Percentiles rank a stretch among this genome's conserved stretches.
These are phyloP conservation scores for Actinomucor elegans DNA, from an alignment of 371 early-diverging fungal genomes.

Conservation along the genomic window DNA sequence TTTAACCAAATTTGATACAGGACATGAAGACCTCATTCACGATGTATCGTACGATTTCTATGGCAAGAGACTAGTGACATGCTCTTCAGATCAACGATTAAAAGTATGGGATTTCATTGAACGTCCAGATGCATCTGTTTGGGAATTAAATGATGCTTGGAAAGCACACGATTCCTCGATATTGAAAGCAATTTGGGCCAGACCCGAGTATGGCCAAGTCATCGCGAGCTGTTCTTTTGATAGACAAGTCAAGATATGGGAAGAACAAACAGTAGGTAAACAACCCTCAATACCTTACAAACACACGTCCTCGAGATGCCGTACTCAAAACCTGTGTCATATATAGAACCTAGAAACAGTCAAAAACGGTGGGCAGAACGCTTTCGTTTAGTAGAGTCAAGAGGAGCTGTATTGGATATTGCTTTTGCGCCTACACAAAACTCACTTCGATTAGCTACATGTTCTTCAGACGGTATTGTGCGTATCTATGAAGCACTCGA, in stretches of 20 bases:
- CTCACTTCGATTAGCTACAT: slow-evolving; percentile 80
- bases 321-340: too few species aligned
- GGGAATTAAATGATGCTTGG: slow-evolving; percentile 87
- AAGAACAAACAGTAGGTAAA: slow-evolving; percentile 78
- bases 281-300: too few species aligned
- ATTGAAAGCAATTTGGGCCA: slow-evolving; percentile 85
- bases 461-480: slow-evolving; percentile 84
- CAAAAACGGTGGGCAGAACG: slow-evolving; percentile 69
- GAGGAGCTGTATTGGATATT: slow-evolving; percentile 81
- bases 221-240: slow-evolving; percentile 93
- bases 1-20: slow-evolving; percentile 63
- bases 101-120: slow-evolving; percentile 88
- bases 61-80: slow-evolving; percentile 86
- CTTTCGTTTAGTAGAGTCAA: slow-evolving; percentile 70
- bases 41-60: slow-evolving; percentile 91
- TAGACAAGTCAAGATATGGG: slow-evolving; percentile 88
- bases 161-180: slow-evolving; percentile 91
- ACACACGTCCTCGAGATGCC: too few species aligned
- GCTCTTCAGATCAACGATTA: slow-evolving; percentile 89
- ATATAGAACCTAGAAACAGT: slow-evolving; percentile 60
- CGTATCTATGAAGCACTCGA: slow-evolving; percentile 91
- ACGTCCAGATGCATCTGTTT: slow-evolving; percentile 60
- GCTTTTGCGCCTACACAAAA: slow-evolving; percentile 85
- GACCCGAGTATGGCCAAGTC: slow-evolving; percentile 92
- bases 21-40: slow-evolving; percentile 94